A percentile compares a stretch with the other conserved stretches of the same genome.
These are phyloP conservation scores for Picea abies DNA, from an alignment of 83 land plant species.

Conservation along the genomic window DNA sequence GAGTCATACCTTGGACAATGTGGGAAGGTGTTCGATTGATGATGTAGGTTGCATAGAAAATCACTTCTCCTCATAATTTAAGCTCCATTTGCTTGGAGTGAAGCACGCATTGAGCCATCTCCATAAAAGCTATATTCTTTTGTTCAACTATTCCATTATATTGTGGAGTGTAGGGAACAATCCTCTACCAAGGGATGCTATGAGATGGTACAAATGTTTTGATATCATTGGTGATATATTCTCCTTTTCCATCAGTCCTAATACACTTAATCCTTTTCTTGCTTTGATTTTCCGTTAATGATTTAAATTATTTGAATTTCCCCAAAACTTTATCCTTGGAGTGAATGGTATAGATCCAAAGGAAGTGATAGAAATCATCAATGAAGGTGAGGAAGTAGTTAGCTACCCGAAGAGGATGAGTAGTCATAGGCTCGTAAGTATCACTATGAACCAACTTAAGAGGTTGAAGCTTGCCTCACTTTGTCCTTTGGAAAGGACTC, in stretches of 20 bases:
- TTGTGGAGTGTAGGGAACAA: not conserved
- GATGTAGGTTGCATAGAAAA: not conserved
- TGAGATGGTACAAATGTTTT: not conserved
- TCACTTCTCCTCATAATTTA: not conserved
- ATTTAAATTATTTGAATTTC: not conserved
- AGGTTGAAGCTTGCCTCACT: not conserved
- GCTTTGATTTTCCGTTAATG: not conserved
- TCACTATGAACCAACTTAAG: too few species aligned
- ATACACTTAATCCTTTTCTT: not conserved
- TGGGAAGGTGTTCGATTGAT: not conserved
- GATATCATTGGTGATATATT: not conserved
- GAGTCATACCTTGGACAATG: not conserved
- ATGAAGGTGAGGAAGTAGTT: not conserved
- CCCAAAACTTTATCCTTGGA: not conserved
- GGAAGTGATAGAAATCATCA: not conserved
- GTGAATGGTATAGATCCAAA: not conserved
- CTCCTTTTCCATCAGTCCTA: not conserved
- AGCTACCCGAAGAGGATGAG: not conserved
- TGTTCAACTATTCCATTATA: not conserved
- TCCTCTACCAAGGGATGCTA: not conserved
- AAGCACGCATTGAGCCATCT: not conserved
- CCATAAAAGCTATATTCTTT: not conserved
- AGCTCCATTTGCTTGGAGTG: not conserved
- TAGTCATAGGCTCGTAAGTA: too few species aligned
- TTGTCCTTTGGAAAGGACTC: not conserved